Base-by-base conservation (phyloP, 495 filamentous ascomycete species). In the Endocarpon pusillum region DNA sequence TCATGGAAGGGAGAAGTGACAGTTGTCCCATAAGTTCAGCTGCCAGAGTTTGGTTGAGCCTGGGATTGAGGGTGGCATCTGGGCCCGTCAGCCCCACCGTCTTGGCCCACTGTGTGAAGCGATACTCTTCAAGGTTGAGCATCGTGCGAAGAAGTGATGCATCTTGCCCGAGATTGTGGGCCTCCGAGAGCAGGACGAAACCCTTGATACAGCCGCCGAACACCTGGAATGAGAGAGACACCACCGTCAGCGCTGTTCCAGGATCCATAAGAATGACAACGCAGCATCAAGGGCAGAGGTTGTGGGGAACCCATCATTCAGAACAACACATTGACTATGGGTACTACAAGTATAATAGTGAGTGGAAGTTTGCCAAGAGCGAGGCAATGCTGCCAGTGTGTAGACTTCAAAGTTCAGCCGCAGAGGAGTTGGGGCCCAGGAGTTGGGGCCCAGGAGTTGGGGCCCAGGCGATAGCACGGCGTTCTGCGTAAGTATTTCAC, bases 181-280 rank as follows among this genome's bases (percentile, higher is more conserved):
- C 43, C 20, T 35, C 40, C 3, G 43, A 43, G 21, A 46, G 41
- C 12, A 46, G 32, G 12, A 43, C 23, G 21, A 46, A 46, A 11
- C 36, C 43, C 29, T 43, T 15, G 5, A 46, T 20, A 17, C 42
- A 44, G 19, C 42, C 40, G 12, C 14, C 40, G 34, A 44, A 38
- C 8, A 44, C n/a, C 20, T 42, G 40, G 9, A 44, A 38, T 18
- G 34, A 16, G 14, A 44, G 21, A 12, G 34, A 37, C 9, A 22
- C 19, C 3, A 32, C 14, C 20, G 27, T 19, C 3, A 34, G 7
- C 5, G 33, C 42, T 16, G 29, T 3, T 4, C 37, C 37, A 3
- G 37, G 37, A 36, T 39, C 37, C 37, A 39, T 39, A 3, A 11
- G 26, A 34, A 37, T 37, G 3, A 4, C 12, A 21, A 1, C 10